Percentiles rank a stretch among this genome's conserved stretches.
These are phyloP conservation scores for Pythium graminicola DNA, from an alignment of 352 stramenopile species.

Conservation along the genomic window DNA sequence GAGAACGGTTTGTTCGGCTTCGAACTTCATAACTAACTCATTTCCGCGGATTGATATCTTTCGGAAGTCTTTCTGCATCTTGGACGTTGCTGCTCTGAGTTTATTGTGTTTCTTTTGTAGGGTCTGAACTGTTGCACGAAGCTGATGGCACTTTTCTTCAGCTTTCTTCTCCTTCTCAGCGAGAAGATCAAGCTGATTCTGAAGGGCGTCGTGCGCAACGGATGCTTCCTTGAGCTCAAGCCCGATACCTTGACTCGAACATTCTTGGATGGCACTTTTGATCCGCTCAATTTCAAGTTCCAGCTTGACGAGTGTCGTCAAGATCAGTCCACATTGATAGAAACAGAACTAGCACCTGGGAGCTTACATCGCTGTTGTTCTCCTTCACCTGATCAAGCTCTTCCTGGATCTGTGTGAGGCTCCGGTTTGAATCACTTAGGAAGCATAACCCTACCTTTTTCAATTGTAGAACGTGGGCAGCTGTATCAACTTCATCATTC, in stretches of 20 bases:
- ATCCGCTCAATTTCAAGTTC: neutral
- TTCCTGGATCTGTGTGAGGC: neutral
- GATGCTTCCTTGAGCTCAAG: neutral
- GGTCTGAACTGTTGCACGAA: neutral
- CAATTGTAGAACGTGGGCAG: conserved; percentile 1
- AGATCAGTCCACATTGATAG: neutral
- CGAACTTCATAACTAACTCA: neutral
- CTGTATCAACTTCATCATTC: conserved; percentile 14
- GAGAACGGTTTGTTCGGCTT: neutral
- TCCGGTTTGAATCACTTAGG: neutral
- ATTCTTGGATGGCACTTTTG: neutral
- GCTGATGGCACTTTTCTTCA: neutral
- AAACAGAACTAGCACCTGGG: no score
- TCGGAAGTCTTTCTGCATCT: conserved; percentile 10
- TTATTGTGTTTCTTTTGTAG: conserved; percentile 7
- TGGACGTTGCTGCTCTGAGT: conserved; percentile 2
- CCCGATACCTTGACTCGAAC: neutral
- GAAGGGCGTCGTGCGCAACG: neutral
- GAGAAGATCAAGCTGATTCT: neutral
- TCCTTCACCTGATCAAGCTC: conserved; percentile 8
- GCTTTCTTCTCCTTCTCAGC: neutral
- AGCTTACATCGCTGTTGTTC: neutral
- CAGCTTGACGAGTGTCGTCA: neutral
- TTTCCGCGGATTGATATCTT: neutral
- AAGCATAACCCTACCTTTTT: conserved; percentile 8